Evolutionary conservation across 2,329 filamentous ascomycete genomes (phyloP), one percentile per base, ranked within the genome.

Genomic region (Teratosphaeria nubilosa): DNA sequence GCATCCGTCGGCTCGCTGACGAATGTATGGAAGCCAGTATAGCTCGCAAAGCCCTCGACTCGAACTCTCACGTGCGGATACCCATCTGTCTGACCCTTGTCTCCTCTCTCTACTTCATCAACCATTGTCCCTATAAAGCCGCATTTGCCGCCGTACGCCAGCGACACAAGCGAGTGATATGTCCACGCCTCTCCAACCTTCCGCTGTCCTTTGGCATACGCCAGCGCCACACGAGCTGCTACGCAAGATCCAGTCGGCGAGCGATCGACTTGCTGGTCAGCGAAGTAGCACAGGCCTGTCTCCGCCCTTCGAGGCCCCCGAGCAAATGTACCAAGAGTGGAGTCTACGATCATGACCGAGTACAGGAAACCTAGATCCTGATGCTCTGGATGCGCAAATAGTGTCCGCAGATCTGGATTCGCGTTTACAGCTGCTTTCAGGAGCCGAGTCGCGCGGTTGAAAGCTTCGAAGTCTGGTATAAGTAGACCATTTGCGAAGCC

Each of bases 211-310:
- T 55, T 61, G 2, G 60, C 62, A 25, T 55, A 59, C n/a, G 60
- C 59, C 13, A 66, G 50, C 13, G 71, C 71, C 9, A 72, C 60
- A 27, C 70, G 59, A 14, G 71, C 69, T 22, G 66, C 64, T 14
- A 69, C 68, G 1, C 67, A 69, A 45, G 65, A 68, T 0, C 72
- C 68, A n/a, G 70, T 73, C 0, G 71, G 70, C 5, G 68, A 72
- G 22, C 77, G 72, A 63, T 82, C 78, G 50, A 80, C 73, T 60
- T 79, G 74, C 56, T 75, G 72, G 30, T 77, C 73, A 0, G 75
- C 76, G 59, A 78, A 65, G 55, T 63, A 65, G 54, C 62, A 64
- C 24, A 65, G 27, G 76, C 66, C 74, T 75, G 62, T 75, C 60
- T 79, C 77, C 9, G 69, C 66, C 6, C 70, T 69, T 3, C 56